A percentile compares a stretch with the other conserved stretches of the same genome.
Conservation (phyloP, 352 stramenopile genomes). For the Phytophthora meadii region DNA sequence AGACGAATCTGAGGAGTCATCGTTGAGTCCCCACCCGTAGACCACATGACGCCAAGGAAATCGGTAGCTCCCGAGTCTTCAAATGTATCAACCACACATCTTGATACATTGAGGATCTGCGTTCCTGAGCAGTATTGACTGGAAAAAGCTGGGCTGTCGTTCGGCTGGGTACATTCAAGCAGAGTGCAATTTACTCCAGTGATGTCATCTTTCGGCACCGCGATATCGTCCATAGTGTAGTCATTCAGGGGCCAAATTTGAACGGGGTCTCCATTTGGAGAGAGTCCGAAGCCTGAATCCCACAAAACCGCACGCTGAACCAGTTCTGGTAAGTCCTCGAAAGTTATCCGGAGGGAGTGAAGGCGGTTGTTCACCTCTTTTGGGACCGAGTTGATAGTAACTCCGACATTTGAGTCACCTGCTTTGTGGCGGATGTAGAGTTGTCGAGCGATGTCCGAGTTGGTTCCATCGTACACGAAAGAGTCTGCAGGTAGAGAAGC, state of each 20-base stretch:
- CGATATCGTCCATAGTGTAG: constrained; percentile 38
- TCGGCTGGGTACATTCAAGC: constrained; percentile 35
- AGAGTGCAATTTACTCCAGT: constrained; percentile 25
- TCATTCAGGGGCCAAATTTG: constrained; percentile 32
- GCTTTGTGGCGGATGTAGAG: constrained; percentile 35
- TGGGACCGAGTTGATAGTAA: constrained; percentile 26
- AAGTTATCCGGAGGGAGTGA: constrained; percentile 17
- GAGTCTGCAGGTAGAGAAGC: constrained; percentile 8
- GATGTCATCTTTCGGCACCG: constrained; percentile 25
- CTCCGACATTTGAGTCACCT: constrained; percentile 7
- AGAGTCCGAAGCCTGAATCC: constrained; percentile 42
- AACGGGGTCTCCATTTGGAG: constrained; percentile 19
- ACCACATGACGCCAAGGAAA: constrained; percentile 40
- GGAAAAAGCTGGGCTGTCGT: constrained; percentile 14
- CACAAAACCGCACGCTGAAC: constrained; percentile 46
- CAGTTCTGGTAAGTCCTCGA: constrained; percentile 31
- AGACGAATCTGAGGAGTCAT: constrained; percentile 35
- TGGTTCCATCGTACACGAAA: constrained; percentile 42
- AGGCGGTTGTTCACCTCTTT: constrained; percentile 20
- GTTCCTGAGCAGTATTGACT: constrained; percentile 40
- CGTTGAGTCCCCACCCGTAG: constrained; percentile 23
- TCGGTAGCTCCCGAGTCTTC: constrained; percentile 5
- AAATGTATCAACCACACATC: constrained; percentile 40
- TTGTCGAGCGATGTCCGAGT: constrained; percentile 47
- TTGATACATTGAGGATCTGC: constrained; percentile 42